A percentile compares a stretch with the other conserved stretches of the same genome.
These are phyloP conservation scores for Bonia amplexicaulis DNA, from an alignment of 176 grass and related monocot genomes.

Conservation along the genomic window DNA sequence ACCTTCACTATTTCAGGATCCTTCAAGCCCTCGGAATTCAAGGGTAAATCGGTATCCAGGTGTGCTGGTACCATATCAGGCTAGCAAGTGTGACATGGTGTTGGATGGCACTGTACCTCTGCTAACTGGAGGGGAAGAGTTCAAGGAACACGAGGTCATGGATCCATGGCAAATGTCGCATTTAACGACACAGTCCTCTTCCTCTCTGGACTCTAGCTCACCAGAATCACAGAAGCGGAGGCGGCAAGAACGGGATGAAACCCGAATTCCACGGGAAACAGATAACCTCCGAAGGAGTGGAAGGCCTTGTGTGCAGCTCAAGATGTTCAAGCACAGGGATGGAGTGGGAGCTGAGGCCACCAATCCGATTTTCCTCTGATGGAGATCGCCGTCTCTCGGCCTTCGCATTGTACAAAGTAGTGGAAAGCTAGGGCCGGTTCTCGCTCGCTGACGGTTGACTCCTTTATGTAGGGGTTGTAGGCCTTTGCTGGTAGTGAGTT, in stretches of 20 bases:
- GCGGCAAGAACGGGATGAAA: background rate
- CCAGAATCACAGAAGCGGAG: constrained; percentile 12
- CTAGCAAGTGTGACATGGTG: constrained; percentile 19
- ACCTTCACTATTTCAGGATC: constrained; percentile 15
- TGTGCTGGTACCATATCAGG: background rate
- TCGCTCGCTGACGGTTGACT: background rate
- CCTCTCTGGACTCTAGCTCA: constrained; percentile 33
- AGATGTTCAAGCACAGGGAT: constrained; percentile 48
- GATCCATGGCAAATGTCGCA: constrained; percentile 24
- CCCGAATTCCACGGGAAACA: constrained; percentile 1
- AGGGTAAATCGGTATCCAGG: background rate
- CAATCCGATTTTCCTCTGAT: constrained; percentile 33
- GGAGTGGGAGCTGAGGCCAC: constrained; percentile 22
- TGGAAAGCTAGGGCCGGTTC: background rate
- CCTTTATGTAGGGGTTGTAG: background rate
- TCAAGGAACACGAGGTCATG: constrained; percentile 30
- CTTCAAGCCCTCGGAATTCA: constrained; percentile 13
- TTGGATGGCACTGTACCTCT: constrained; percentile 29
- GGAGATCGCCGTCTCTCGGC: background rate
- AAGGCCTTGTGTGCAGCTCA: constrained; percentile 37
- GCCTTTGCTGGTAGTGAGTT: background rate
- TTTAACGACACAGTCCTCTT: background rate
- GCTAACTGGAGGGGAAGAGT: background rate
- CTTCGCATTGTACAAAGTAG: constrained; percentile 30
- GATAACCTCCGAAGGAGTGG: constrained; percentile 22